Base-by-base conservation (phyloP, 805 yeast species). In the Ogataea zsoltii region DNA sequence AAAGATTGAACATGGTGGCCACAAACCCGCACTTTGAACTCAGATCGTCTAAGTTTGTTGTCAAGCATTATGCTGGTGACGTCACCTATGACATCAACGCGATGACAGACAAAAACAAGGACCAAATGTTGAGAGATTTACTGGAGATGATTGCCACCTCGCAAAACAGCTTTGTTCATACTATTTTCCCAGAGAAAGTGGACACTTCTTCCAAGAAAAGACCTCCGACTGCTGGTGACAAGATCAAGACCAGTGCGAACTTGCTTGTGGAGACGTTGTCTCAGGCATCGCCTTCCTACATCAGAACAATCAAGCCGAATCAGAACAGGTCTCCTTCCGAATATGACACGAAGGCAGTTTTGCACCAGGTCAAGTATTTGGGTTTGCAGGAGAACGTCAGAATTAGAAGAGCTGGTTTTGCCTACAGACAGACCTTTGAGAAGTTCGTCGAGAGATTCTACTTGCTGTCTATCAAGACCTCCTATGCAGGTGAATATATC, bases 51-150 rank as follows among this genome's bases (percentile, higher is more conserved):
- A 92, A 94, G 65, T 94, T 94, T 56, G 71, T 94, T 44, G 81
- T 94, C 61, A 91, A 88, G 69, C 99, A 94, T 69, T 94, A 94
- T 70, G 99, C 99, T 17, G 99, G 99, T 62, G 99, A 94, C 70
- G 99, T 94, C 38, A 86, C 90, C 11, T 94, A 94, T 62, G 96
- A 91, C 51, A 83, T 91, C 42, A 71, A 75, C 25, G 85, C 87
- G 6, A 90, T 94, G 88, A 94, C 99, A 2, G 98, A 94, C 66
- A 94, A 94, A 68, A 94, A 94, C 67, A 94, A 94, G 68, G 99
- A 94, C 65, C 92, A 88, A 58, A 75, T 94, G 77, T 81, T 88
- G 67, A 85, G 88, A 62, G 97, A 91, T 68, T 71, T 94, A 58
- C 75, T 90, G 48, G 94, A 91, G 55, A 69, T 94, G 60, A 71